phyloP scores from a whole-genome alignment of 805 yeast species.

The Lipomyces yamanashiensis region DNA sequence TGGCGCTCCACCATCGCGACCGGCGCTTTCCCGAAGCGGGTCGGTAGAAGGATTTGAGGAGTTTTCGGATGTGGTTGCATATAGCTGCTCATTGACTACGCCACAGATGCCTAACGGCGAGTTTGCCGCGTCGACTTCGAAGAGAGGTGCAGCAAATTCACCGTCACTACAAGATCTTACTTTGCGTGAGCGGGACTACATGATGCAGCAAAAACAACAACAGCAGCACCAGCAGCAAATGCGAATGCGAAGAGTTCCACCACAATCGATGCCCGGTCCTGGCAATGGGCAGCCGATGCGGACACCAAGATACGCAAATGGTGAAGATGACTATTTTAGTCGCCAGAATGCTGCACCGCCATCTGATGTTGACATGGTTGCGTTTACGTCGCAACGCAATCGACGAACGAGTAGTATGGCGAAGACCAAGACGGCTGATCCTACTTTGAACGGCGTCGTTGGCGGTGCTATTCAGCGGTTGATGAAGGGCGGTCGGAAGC shows the following conservation, averaged over 20 bases:
- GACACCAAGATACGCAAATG: constrained; percentile 1
- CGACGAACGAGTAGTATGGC: constrained; percentile 22
- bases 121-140: constrained; percentile 3
- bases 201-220: constrained; percentile 18
- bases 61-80: constrained; percentile 32
- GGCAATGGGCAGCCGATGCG: background rate
- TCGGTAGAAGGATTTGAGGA: constrained; percentile 30
- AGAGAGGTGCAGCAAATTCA: background rate
- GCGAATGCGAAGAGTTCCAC: constrained; percentile 1
- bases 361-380: constrained; percentile 31
- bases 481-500: constrained; percentile 12
- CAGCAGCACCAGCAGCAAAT: constrained; percentile 7
- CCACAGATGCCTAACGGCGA: background rate
- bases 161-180: constrained; percentile 15
- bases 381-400: constrained; percentile 29
- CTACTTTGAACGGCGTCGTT: background rate
- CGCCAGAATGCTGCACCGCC: constrained; percentile 5
- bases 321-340: constrained; percentile 21
- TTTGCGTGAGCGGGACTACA: constrained; percentile 25
- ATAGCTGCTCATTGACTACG: constrained; percentile 7
- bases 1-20: constrained; percentile 1
- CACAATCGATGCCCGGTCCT: background rate
- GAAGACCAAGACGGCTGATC: background rate
- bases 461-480: constrained; percentile 7
- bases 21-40: constrained; percentile 17